Percentiles rank a stretch among this genome's conserved stretches.
Evolutionary conservation across 345 rosid genomes (phyloP).

Genomic region (Moricandia arvensis): DNA sequence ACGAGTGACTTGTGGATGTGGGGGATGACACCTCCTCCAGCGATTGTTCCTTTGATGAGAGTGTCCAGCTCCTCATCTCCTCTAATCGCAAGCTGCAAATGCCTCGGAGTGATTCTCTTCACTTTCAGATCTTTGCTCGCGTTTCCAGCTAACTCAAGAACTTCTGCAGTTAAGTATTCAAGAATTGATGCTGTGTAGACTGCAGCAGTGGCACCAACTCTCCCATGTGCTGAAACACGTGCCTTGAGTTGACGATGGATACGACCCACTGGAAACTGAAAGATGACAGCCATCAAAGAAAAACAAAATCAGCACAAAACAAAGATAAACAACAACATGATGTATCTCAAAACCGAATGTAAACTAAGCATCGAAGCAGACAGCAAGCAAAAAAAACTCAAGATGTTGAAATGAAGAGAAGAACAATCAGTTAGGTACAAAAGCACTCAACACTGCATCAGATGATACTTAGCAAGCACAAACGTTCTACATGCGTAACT

Average conservation of each 20-base stretch:
- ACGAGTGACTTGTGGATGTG: conserved; percentile 91
- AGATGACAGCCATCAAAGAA: not conserved
- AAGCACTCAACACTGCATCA: no score
- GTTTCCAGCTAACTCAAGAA: conserved; percentile 73
- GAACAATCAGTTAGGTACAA: no score
- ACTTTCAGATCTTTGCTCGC: conserved; percentile 77
- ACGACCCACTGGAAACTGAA: conserved; percentile 76
- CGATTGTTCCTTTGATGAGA: conserved; percentile 76
- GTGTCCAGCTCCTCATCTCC: conserved; percentile 66
- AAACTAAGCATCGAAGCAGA: no score
- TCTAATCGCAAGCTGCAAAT: conserved; percentile 60
- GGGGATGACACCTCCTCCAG: conserved; percentile 89
- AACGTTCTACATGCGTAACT: no score
- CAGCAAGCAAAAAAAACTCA: no score
- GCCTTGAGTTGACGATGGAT: conserved; percentile 69
- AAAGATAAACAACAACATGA: no score
- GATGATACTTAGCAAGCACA: no score
- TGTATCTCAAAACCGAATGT: no score
- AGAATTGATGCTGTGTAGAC: conserved; percentile 70
- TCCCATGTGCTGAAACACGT: conserved; percentile 55
- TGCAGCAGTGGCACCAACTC: conserved; percentile 83
- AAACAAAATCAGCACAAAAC: not conserved
- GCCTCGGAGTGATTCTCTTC: conserved; percentile 68
- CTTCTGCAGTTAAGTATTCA: conserved; percentile 75
- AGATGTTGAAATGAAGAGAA: no score